phyloP scores from a whole-genome alignment of 495 filamentous ascomycete genomes.

The Chaetomium tenue region DNA sequence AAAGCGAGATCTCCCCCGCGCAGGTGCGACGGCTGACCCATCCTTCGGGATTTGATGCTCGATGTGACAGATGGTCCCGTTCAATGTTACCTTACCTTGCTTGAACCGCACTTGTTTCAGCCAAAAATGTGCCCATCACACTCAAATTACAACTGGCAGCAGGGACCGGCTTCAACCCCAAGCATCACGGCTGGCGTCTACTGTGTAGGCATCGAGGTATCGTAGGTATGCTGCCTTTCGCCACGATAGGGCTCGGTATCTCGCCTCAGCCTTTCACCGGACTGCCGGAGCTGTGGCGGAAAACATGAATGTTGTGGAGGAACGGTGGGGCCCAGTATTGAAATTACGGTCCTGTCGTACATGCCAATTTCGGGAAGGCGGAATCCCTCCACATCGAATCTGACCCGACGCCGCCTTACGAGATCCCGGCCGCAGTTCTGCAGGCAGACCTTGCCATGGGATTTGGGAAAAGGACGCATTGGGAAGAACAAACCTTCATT shows the following conservation, averaged over 20 bases:
- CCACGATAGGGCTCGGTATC: no score
- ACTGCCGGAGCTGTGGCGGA: no score
- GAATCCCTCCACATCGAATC: slow-evolving; percentile 14
- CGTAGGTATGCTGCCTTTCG: no score
- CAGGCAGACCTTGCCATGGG: background rate
- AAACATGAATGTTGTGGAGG: no score
- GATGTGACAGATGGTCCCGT: slow-evolving; percentile 2
- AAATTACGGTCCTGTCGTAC: no score
- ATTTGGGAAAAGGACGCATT: background rate
- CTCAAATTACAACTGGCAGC: slow-evolving; percentile 1
- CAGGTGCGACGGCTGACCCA: slow-evolving; percentile 1
- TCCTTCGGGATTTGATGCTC: slow-evolving; percentile 13
- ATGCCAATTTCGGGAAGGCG: slow-evolving; percentile 16
- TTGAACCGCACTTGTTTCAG: slow-evolving; percentile 9
- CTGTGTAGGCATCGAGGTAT: no score
- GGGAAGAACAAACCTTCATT: background rate
- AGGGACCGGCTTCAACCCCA: background rate
- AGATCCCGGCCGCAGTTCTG: slow-evolving; percentile 3
- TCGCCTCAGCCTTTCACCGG: no score
- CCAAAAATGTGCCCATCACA: background rate
- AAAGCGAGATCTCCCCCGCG: background rate
- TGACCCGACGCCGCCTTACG: slow-evolving; percentile 7
- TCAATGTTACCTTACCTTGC: slow-evolving; percentile 9
- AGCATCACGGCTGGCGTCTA: background rate
- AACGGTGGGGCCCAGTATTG: background rate